phyloP scores from a whole-genome alignment of 2,329 filamentous ascomycete species.

The Apiospora arundinis region DNA sequence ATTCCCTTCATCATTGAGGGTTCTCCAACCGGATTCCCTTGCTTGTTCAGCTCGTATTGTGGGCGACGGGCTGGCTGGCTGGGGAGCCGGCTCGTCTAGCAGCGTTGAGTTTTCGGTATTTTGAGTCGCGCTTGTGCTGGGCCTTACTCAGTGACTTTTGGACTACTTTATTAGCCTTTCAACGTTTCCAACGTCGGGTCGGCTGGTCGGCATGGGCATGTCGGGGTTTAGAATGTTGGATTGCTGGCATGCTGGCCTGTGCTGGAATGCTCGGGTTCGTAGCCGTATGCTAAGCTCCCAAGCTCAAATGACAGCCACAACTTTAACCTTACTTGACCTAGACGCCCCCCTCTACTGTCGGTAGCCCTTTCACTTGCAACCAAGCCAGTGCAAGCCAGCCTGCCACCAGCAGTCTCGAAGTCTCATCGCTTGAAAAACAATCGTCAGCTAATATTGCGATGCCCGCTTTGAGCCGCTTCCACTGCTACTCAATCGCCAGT shows the following conservation, averaged over 20 bases:
- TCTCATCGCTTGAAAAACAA: not conserved
- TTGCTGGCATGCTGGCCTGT: no score
- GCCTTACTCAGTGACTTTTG: conserved; percentile 11
- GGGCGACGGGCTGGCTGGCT: not conserved
- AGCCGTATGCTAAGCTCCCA: not conserved
- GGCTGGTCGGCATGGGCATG: not conserved
- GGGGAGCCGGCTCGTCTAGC: not conserved
- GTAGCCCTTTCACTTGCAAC: no score
- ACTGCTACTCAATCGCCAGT: not conserved
- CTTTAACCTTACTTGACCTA: not conserved
- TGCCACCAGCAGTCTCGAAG: no score
- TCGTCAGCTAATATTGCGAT: not conserved
- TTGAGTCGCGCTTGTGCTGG: not conserved
- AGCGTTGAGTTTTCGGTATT: not conserved
- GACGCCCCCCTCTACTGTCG: not conserved
- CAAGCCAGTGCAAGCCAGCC: not conserved
- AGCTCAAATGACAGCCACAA: not conserved
- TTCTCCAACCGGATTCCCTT: not conserved
- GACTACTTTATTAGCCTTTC: not conserved
- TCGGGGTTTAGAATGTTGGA: conserved; percentile 1
- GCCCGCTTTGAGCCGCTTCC: conserved; percentile 4
- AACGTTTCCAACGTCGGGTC: not conserved
- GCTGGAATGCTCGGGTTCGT: not conserved
- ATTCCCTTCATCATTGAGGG: not conserved
- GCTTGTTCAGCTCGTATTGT: conserved; percentile 3